Evolutionary conservation across 257 asterid genomes (phyloP).

Genomic region (Salvia splendens): DNA sequence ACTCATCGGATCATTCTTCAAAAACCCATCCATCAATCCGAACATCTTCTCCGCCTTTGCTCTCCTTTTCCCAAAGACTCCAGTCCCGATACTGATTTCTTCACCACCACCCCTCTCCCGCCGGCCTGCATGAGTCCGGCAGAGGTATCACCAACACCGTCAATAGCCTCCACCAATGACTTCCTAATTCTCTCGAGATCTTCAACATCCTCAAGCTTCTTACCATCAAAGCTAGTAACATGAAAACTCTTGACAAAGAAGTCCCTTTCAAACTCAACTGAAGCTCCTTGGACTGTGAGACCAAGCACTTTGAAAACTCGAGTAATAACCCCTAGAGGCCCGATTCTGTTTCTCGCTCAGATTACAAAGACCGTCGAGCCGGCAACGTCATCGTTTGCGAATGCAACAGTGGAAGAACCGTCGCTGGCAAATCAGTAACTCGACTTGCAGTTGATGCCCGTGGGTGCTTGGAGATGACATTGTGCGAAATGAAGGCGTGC

Average conservation of each 20-base stretch:
- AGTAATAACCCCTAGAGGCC: constrained; percentile 48
- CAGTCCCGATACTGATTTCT: constrained; percentile 46
- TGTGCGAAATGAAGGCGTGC: neutral
- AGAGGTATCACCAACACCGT: constrained; percentile 24
- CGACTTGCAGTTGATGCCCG: constrained; percentile 31
- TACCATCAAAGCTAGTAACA: constrained; percentile 40
- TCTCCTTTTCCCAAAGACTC: constrained; percentile 37
- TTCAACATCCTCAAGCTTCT: constrained; percentile 39
- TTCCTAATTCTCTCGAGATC: constrained; percentile 40
- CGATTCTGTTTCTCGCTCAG: constrained; percentile 44
- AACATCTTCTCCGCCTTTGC: constrained; percentile 48
- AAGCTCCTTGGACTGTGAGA: constrained; percentile 40
- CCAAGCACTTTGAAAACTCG: constrained; percentile 48
- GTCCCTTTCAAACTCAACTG: constrained; percentile 48
- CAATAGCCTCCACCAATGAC: constrained; percentile 49
- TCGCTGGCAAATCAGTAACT: constrained; percentile 13
- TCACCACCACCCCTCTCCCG: constrained; percentile 47
- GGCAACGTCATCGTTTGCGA: constrained; percentile 34
- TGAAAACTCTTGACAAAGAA: constrained; percentile 39
- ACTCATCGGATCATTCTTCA: constrained; percentile 47
- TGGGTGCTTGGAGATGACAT: constrained; percentile 26
- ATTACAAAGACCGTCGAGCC: constrained; percentile 45
- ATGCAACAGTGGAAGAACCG: constrained; percentile 31
- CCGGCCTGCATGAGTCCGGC: constrained; percentile 26
- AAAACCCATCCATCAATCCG: constrained; percentile 47